Conservation (phyloP, 768 basidiomycete species). For the Chalciporus sphaerocephalus region DNA sequence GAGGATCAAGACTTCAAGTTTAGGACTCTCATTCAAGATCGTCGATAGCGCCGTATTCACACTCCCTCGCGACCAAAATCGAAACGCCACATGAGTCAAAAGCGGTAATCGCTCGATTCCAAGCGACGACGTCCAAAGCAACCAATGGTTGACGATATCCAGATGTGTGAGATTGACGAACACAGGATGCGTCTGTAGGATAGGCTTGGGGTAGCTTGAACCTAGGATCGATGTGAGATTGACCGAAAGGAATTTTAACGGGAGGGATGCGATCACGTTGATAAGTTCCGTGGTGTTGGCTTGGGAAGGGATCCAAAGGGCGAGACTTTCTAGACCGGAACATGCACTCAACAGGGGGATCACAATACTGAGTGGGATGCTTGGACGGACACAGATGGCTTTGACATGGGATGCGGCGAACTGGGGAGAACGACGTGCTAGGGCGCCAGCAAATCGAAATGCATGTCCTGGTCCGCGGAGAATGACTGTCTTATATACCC, state of each 20-base stretch:
- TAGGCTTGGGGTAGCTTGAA: not conserved
- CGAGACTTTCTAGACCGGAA: constrained; percentile 12
- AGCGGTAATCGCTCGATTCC: constrained; percentile 14
- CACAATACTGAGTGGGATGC: constrained; percentile 3
- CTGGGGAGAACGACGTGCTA: constrained; percentile 4
- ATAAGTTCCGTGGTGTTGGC: not conserved
- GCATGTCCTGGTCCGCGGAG: constrained; percentile 9
- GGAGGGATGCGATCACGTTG: constrained; percentile 9
- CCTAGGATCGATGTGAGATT: constrained; percentile 6
- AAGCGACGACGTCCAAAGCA: constrained; percentile 15
- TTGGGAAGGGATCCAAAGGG: constrained; percentile 14
- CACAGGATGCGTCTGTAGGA: constrained; percentile 6
- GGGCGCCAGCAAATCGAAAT: constrained; percentile 7
- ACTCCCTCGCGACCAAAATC: constrained; percentile 14
- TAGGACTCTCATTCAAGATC: constrained; percentile 3
- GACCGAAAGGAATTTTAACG: constrained; percentile 15
- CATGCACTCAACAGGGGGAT: constrained; percentile 9
- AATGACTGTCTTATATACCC: constrained; percentile 19
- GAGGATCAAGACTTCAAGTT: constrained; percentile 9
- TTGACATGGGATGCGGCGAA: constrained; percentile 12
- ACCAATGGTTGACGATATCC: constrained; percentile 19
- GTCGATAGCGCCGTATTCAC: constrained; percentile 2
- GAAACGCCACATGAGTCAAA: constrained; percentile 13
- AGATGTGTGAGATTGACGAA: constrained; percentile 17
- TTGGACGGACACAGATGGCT: constrained; percentile 16